These are phyloP conservation scores for Xanthoceras sorbifolium DNA, from an alignment of 345 rosid species.

Conservation along the genomic window DNA sequence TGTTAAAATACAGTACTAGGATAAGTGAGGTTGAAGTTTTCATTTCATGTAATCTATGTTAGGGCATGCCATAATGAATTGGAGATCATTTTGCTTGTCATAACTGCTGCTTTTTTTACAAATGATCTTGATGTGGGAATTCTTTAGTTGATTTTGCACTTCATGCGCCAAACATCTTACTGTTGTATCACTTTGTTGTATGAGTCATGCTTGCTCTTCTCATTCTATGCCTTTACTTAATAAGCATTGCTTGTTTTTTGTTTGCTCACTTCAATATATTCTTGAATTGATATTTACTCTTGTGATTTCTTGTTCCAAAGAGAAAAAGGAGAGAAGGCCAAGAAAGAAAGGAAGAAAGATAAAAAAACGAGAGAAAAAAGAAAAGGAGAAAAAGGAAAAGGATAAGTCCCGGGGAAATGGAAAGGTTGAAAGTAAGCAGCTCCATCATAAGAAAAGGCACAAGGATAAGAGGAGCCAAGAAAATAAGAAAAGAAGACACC, in stretches of 20 bases:
- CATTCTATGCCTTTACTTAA: not conserved
- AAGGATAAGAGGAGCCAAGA: slow-evolving; percentile 32
- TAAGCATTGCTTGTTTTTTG: not conserved
- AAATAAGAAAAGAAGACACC: slow-evolving; percentile 33
- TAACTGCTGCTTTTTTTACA: not conserved
- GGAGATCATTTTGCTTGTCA: not conserved
- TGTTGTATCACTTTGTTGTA: not conserved
- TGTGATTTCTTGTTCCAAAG: slow-evolving; percentile 40
- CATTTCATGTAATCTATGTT: not conserved
- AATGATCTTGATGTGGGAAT: not conserved
- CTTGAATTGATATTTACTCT: slow-evolving; percentile 26
- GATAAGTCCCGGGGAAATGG: slow-evolving; percentile 34
- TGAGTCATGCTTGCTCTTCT: not conserved
- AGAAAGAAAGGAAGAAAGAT: slow-evolving; percentile 32
- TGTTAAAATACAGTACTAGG: not conserved
- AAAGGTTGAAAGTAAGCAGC: slow-evolving; percentile 35
- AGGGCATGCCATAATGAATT: not conserved
- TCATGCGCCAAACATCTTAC: not conserved
- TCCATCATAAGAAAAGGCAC: slow-evolving; percentile 39
- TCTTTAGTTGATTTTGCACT: not conserved
- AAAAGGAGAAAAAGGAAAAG: slow-evolving; percentile 27
- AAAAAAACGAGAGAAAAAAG: slow-evolving; percentile 34
- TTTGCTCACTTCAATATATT: not conserved
- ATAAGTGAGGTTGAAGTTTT: not conserved
- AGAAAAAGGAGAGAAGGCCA: slow-evolving; percentile 35